These are phyloP conservation scores for Postia placenta DNA, from an alignment of 768 basidiomycete genomes.

Conservation along the genomic window DNA sequence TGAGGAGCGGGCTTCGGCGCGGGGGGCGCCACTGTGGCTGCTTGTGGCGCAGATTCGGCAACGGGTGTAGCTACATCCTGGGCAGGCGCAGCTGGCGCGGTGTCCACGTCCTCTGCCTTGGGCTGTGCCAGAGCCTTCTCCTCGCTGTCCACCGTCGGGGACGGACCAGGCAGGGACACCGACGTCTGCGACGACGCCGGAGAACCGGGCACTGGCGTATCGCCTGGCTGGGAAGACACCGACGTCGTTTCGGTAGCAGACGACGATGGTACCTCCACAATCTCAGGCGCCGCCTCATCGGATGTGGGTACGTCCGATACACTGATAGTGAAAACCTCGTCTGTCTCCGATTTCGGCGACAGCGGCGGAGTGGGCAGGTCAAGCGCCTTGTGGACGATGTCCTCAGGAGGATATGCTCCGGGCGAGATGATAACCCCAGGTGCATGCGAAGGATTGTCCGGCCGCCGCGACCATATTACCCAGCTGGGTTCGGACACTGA, in stretches of 20 bases:
- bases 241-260: constrained; percentile 46
- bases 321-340: background rate
- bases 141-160: constrained; percentile 6
- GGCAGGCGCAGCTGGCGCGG: background rate
- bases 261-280: constrained; percentile 36
- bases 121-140: constrained; percentile 5
- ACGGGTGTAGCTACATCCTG: background rate
- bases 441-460: constrained; percentile 54
- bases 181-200: constrained; percentile 60
- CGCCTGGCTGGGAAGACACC: constrained; percentile 43
- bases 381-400: constrained; percentile 52
- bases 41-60: constrained; percentile 6
- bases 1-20: constrained; percentile 21
- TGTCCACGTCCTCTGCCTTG: background rate
- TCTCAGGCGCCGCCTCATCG: constrained; percentile 17
- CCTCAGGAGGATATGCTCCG: constrained; percentile 51
- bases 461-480: constrained; percentile 72
- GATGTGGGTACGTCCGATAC: background rate
- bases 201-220: constrained; percentile 43
- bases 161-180: constrained; percentile 30
- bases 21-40: constrained; percentile 10
- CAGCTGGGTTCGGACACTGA: constrained; percentile 27
- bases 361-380: constrained; percentile 42
- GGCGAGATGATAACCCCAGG: constrained; percentile 71
- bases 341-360: constrained; percentile 15